Evolutionary conservation across 2,329 filamentous ascomycete species (phyloP), one percentile per base, ranked within the genome.

Genomic region (Hypomyces rosellus): DNA sequence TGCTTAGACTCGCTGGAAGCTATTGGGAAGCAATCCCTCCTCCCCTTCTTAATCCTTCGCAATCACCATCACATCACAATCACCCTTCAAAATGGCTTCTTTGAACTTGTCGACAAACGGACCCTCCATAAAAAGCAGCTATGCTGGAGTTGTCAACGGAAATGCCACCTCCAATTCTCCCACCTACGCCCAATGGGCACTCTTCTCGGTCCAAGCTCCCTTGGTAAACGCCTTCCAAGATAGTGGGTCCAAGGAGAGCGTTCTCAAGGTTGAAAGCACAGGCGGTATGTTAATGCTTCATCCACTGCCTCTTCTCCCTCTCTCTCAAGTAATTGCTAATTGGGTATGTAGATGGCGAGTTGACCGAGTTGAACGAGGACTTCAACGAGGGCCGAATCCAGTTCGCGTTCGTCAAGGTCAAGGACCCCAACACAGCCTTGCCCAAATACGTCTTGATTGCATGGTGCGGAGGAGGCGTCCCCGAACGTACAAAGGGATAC

Each of bases 401-500:
- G 71, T 99, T 96, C 71, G 93, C 90, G 25, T 97, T 95, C 64
- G 85, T 93, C 62, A 96, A 95, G 72, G 86, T 99, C 73, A 96
- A 91, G 69, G 93, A 99, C 66, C 88, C 90, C 49, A 99, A 99
- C 69, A 89, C 87, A 3, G 75, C 74, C 18, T 81, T 99, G 14
- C 90, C 92, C 45, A 99, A 99, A 75, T 88, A 85, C 66, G 89
- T 95, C 53, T 78, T 99, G 58, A 89, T 99, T 65, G 91, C 88
- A 58, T 99, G 93, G 87, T 99, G 93, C 68, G 93, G 93, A 58
- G 92, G 95, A 65, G 93, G 93, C 60, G 93, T 99, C 14, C 93
- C 93, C n/a, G 93, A 99, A 72, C 80, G 92, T 62, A 97, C 92
- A 54, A 99, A 97, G 73, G 93, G 93, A 57, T 97, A 97, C 72